Base-by-base conservation (phyloP, 805 yeast species). In the Candida khao-thaluensis region DNA sequence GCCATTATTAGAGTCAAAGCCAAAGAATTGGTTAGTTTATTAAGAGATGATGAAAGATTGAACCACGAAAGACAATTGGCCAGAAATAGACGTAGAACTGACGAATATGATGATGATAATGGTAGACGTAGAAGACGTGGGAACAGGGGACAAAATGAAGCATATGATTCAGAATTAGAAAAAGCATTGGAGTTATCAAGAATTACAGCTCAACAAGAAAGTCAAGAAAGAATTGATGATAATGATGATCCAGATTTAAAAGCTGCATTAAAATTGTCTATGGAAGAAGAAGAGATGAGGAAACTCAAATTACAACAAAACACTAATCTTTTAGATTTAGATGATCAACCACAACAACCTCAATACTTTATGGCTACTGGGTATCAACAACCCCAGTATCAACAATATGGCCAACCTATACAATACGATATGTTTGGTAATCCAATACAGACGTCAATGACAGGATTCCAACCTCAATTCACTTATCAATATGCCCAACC, bases 1-100 rank as follows among this genome's bases (percentile, higher is more conserved):
- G 84, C 85, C 7, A 77, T 87, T 38, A 83, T 68, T 40, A 76
- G 99, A 43, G 88, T 87, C 29, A 87, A 90, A 64, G 96, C 97
- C 2, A 85, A 82, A 56, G 96, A 87, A 51, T 71, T 91, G 57
- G 86, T 95, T 0, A 63, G 82, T n/a, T 66, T 91, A 42, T 65
- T 91, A 52, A 71, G 75, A 51, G 95, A 91, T 57, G 90, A 85
- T 45, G 96, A 87, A 51, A 73, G 95, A 53, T 73, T 91, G 45
- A 65, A 74, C 26, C 76, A 76, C 41, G 96, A 84, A 57, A 72
- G 97, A 44, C 72, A 69, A 23, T 53, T 66, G 44, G 77, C 69
- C 7, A 50, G 52, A 5, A 38, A 38, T 21, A 14, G 23, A 17
- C 26, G 32, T 27, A 42, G 42, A 20, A 31, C 38, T 9, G 42